A percentile compares a stretch with the other conserved stretches of the same genome.
These are phyloP conservation scores for Eucommia ulmoides DNA, from an alignment of 257 asterid species.

Conservation along the genomic window DNA sequence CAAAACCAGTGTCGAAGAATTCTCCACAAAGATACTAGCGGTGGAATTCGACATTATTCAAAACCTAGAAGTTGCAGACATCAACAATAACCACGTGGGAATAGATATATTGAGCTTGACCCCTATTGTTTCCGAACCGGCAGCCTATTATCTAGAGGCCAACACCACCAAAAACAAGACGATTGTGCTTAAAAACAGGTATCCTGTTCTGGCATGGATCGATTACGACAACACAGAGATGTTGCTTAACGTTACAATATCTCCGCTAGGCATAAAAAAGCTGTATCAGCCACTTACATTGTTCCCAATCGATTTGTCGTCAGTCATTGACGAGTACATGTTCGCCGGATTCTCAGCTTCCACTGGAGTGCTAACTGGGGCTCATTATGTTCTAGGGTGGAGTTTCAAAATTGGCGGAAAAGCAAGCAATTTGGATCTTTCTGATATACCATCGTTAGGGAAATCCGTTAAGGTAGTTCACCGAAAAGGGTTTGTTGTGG, in stretches of 20 bases:
- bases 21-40: constrained; percentile 34
- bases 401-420: constrained; percentile 43
- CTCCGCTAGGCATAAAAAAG: constrained; percentile 20
- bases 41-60: constrained; percentile 67
- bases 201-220: constrained; percentile 56
- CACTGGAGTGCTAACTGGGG: constrained; percentile 41
- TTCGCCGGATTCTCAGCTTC: constrained; percentile 62
- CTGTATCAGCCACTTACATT: constrained; percentile 30
- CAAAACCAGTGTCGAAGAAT: not conserved
- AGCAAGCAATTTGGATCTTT: constrained; percentile 22
- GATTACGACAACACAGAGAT: constrained; percentile 37
- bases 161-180: constrained; percentile 16
- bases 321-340: constrained; percentile 19
- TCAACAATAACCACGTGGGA: constrained; percentile 40
- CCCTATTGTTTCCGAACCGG: constrained; percentile 5
- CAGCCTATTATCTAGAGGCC: constrained; percentile 4
- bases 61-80: constrained; percentile 20
- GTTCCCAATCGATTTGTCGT: constrained; percentile 3
- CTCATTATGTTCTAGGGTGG: constrained; percentile 78
- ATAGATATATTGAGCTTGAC: constrained; percentile 30
- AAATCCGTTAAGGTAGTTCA: constrained; percentile 14
- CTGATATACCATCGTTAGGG: constrained; percentile 31
- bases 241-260: constrained; percentile 33
- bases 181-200: constrained; percentile 9
- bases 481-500: constrained; percentile 20